Conservation (phyloP, 768 basidiomycete genomes). For the Lactarius quietus region DNA sequence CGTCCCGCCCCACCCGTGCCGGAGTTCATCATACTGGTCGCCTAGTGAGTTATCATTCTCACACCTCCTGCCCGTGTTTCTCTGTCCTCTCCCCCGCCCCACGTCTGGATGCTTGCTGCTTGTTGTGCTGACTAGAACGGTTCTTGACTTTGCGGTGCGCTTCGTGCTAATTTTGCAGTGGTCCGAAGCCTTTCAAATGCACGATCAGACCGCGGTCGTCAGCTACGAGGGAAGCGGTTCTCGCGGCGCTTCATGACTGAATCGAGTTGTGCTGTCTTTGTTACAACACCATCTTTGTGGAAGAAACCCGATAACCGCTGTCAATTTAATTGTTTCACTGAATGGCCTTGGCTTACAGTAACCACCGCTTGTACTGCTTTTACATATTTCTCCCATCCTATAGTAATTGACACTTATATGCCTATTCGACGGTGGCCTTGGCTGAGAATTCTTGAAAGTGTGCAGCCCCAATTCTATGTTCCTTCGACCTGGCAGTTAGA, state of each 20-base stretch:
- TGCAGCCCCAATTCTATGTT: no score
- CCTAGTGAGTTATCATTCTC: no score
- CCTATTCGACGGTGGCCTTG: no score
- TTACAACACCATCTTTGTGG: not conserved
- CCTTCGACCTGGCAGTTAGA: no score
- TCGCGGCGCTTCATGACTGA: conserved; percentile 2
- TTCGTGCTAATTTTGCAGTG: not conserved
- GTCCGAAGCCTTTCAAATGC: conserved; percentile 17
- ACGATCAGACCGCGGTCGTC: conserved; percentile 13
- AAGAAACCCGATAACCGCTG: not conserved
- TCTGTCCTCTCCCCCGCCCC: not conserved
- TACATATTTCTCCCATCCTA: not conserved
- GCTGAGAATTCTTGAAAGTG: no score
- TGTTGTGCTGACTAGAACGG: not conserved
- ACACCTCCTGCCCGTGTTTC: not conserved
- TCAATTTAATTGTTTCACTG: not conserved
- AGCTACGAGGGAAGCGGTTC: not conserved
- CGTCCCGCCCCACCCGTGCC: no score
- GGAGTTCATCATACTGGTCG: no score
- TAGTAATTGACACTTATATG: no score
- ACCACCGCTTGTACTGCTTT: not conserved
- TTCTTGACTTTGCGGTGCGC: not conserved
- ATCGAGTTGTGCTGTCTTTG: not conserved
- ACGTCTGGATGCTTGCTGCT: not conserved
- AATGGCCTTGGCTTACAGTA: not conserved